A percentile compares a stretch with the other conserved stretches of the same genome.
These are phyloP conservation scores for Oryza officinalis DNA, from an alignment of 176 grass and related monocot genomes.

Conservation along the genomic window DNA sequence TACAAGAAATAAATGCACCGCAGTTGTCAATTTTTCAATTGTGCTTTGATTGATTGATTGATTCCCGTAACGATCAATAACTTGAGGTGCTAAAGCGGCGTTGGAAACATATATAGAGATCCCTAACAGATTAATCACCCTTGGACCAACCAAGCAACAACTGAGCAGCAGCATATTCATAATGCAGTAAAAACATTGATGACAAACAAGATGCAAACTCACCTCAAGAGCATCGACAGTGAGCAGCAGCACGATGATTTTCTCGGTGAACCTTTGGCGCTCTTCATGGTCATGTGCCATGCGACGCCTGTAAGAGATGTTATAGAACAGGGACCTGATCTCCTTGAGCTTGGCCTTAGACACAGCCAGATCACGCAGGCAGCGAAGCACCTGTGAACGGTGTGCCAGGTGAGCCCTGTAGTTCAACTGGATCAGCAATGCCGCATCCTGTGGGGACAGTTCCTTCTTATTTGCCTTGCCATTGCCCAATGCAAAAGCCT, in stretches of 20 bases:
- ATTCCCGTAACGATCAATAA: neutral
- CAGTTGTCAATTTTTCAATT: neutral
- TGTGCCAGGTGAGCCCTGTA: slow-evolving; percentile 80
- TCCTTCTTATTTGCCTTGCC: slow-evolving; percentile 81
- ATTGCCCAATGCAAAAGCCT: slow-evolving; percentile 66
- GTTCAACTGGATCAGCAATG: slow-evolving; percentile 74
- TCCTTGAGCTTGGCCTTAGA: slow-evolving; percentile 92
- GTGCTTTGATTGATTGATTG: neutral
- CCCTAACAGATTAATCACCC: neutral
- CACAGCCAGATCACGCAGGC: slow-evolving; percentile 77
- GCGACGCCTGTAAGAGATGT: slow-evolving; percentile 65
- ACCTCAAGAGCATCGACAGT: slow-evolving; percentile 87
- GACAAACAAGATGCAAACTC: slow-evolving; percentile 10
- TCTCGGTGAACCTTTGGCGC: slow-evolving; percentile 81
- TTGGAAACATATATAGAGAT: neutral
- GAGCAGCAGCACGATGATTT: slow-evolving; percentile 86
- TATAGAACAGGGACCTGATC: slow-evolving; percentile 73
- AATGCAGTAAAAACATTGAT: neutral
- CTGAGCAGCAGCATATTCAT: neutral
- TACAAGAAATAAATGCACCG: neutral
- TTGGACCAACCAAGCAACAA: neutral
- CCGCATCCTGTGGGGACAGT: slow-evolving; percentile 69
- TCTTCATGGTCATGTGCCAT: slow-evolving; percentile 53
- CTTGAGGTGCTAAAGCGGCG: neutral
- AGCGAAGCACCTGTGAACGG: slow-evolving; percentile 78